phyloP scores from a whole-genome alignment of 371 early-diverging fungal species.

The Capniomyces stellatus region DNA sequence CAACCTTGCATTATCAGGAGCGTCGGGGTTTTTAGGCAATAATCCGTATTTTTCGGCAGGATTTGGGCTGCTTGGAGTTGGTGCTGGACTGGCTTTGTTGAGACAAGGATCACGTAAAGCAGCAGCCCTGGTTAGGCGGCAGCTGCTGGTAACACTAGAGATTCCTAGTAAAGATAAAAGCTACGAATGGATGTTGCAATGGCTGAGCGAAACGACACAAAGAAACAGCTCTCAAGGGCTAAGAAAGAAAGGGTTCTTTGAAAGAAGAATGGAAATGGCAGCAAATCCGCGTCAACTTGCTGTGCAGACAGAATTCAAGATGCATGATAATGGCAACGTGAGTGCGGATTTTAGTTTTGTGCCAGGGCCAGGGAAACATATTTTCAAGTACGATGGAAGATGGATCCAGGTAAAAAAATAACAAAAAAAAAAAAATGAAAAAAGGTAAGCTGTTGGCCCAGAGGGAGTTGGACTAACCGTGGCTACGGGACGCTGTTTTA shows the following conservation, averaged over 20 bases:
- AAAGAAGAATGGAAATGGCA: slow-evolving; percentile 18
- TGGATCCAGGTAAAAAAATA: slow-evolving; percentile 70
- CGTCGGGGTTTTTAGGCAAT: slow-evolving; percentile 11
- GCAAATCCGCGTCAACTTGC: slow-evolving; percentile 50
- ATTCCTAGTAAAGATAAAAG: slow-evolving; percentile 84
- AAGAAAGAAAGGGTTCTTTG: slow-evolving; percentile 10
- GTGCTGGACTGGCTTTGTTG: slow-evolving; percentile 63
- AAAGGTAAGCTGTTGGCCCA: too few species aligned
- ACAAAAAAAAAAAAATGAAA: too few species aligned
- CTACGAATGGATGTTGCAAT: slow-evolving; percentile 84
- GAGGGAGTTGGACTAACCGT: too few species aligned
- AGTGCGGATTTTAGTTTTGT: slow-evolving; percentile 68
- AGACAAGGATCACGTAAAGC: slow-evolving; percentile 50
- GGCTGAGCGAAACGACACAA: slow-evolving; percentile 41
- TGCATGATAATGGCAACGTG: slow-evolving; percentile 81
- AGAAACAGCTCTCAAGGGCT: not conserved
- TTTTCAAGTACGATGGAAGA: slow-evolving; percentile 53
- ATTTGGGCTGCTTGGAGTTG: slow-evolving; percentile 81
- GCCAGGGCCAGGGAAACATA: slow-evolving; percentile 86
- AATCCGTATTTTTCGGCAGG: slow-evolving; percentile 93
- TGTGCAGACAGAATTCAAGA: slow-evolving; percentile 71
- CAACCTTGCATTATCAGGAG: not conserved
- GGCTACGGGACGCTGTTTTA: too few species aligned
- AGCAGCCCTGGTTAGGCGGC: slow-evolving; percentile 46
- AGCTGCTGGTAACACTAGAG: slow-evolving; percentile 76